phyloP scores from a whole-genome alignment of 129 eudicot genomes.

The Smallanthus sonchifolius region DNA sequence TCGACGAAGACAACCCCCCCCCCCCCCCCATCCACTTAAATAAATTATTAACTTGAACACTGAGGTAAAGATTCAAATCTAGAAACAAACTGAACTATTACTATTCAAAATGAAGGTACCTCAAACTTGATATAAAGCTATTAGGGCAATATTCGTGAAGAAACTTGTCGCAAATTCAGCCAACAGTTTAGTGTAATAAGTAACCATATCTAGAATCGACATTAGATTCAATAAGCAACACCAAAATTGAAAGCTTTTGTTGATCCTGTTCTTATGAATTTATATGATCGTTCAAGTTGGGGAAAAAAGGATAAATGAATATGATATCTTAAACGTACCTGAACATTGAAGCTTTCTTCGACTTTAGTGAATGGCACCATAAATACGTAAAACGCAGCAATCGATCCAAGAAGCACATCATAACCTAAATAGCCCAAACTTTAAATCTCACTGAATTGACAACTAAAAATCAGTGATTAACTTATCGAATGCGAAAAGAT shows the following conservation, averaged over 20 bases:
- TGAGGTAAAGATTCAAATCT: not conserved
- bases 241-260: not conserved
- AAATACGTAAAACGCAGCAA: slow-evolving; percentile 83
- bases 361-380: slow-evolving; percentile 91
- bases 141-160: no score
- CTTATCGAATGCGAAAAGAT: not conserved
- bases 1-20: no score
- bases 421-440: slow-evolving; percentile 50
- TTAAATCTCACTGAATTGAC: not conserved
- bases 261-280: not conserved
- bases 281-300: slow-evolving; percentile 8
- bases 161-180: no score
- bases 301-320: not conserved
- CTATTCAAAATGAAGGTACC: no score
- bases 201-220: not conserved
- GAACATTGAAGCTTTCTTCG: slow-evolving; percentile 98
- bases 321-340: slow-evolving; percentile 36
- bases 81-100: not conserved
- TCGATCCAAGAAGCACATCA: slow-evolving; percentile 77
- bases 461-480: not conserved
- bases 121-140: no score
- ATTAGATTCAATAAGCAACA: not conserved
- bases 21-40: no score
- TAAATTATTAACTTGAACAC: not conserved
- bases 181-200: no score